These are phyloP conservation scores for Inga laurina DNA, from an alignment of 306 rosid species.

Conservation along the genomic window DNA sequence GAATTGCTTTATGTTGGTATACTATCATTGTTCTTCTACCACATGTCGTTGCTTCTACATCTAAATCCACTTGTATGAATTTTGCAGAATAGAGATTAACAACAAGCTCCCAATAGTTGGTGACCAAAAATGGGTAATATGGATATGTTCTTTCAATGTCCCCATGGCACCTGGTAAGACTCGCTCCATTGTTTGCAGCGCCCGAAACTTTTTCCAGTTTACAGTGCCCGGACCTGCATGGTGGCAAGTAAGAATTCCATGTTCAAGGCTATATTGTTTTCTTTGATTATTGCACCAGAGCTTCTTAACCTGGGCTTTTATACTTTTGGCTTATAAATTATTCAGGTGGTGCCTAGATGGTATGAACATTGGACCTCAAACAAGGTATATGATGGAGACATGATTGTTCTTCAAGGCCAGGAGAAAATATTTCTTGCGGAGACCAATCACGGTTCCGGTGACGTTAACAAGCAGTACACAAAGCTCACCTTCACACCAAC, in stretches of 20 bases:
- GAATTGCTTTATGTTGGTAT: neutral
- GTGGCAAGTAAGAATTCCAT: conserved; percentile 82
- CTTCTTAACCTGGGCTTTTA: neutral
- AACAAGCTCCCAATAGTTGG: conserved; percentile 83
- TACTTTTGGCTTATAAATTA: conserved; percentile 13
- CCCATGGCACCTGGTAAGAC: conserved; percentile 98
- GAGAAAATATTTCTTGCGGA: conserved; percentile 78
- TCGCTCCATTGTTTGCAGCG: conserved; percentile 95
- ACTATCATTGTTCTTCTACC: conserved; percentile 11
- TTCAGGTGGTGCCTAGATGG: conserved; percentile 95
- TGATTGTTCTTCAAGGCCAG: conserved; percentile 99
- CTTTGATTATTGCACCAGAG: neutral
- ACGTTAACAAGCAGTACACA: conserved; percentile 74
- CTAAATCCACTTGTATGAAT: conserved; percentile 6
- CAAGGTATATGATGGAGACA: conserved; percentile 94
- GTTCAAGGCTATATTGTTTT: conserved; percentile 3
- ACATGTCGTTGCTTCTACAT: conserved; percentile 1
- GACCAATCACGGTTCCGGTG: conserved; percentile 54
- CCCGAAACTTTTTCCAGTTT: conserved; percentile 92
- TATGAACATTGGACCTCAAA: conserved; percentile 98
- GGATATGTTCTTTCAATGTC: conserved; percentile 96
- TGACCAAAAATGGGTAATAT: conserved; percentile 87
- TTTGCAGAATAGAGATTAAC: conserved; percentile 79
- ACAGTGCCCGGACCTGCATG: conserved; percentile 91
- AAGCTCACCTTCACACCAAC: conserved; percentile 70